Conservation (phyloP, 1,139 yeast species). For the Debaryomyces udenii region DNA sequence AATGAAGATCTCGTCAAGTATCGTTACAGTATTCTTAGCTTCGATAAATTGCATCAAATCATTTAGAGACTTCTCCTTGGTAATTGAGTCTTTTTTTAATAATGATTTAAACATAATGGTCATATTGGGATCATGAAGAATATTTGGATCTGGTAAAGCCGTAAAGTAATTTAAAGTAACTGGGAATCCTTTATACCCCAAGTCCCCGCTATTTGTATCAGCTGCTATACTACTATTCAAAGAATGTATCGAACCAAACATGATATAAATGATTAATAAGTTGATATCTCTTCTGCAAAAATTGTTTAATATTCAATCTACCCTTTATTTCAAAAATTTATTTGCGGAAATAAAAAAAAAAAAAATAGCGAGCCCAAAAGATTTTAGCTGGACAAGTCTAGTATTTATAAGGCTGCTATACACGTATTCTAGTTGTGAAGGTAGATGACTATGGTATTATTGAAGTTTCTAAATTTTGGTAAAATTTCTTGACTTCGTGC, state of each 20-base stretch:
- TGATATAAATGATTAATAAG: neutral
- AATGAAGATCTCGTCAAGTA: slow-evolving; percentile 51
- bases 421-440: too few species aligned
- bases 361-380: neutral
- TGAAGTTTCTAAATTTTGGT: slow-evolving; percentile 40
- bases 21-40: slow-evolving; percentile 18
- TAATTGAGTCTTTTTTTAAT: slow-evolving; percentile 75
- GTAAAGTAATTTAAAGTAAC: slow-evolving; percentile 77
- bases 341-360: neutral
- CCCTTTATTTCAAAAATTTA: neutral
- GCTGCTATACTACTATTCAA: neutral
- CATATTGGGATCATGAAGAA: slow-evolving; percentile 60
- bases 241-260: slow-evolving; percentile 4
- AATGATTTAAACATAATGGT: slow-evolving; percentile 72
- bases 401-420: too few species aligned
- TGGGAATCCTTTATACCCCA: slow-evolving; percentile 60
- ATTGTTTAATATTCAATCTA: neutral
- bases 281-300: neutral
- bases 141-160: slow-evolving; percentile 71
- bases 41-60: slow-evolving; percentile 49
- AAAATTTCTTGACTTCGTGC: slow-evolving; percentile 67
- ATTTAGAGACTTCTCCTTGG: slow-evolving; percentile 76
- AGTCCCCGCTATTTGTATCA: slow-evolving; percentile 23
- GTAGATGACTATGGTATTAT: neutral
- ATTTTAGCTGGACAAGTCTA: too few species aligned